These are phyloP conservation scores for Carpinus fangiana DNA, from an alignment of 306 rosid genomes.

Conservation along the genomic window DNA sequence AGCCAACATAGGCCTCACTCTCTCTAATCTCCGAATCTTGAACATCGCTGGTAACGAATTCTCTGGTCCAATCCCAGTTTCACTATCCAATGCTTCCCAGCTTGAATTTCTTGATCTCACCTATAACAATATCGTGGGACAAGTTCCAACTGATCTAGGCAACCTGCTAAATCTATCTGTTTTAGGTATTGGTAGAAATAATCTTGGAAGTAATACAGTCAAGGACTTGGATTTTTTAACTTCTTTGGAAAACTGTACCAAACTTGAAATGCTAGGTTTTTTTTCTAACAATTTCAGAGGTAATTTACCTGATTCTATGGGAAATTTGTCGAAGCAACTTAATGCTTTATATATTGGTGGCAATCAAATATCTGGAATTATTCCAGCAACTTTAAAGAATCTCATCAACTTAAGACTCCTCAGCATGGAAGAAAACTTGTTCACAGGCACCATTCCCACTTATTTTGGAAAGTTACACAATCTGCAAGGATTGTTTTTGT, in stretches of 20 bases:
- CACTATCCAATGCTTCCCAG: constrained; percentile 36
- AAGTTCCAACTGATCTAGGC: constrained; percentile 26
- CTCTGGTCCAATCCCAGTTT: constrained; percentile 36
- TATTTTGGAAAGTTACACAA: constrained; percentile 6
- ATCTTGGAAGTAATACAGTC: constrained; percentile 31
- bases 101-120: background rate
- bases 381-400: constrained; percentile 31
- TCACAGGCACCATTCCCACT: constrained; percentile 23
- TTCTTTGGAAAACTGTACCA: constrained; percentile 32
- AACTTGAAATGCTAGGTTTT: background rate
- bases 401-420: constrained; percentile 9
- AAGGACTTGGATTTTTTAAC: constrained; percentile 32
- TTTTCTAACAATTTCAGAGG: constrained; percentile 36
- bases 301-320: constrained; percentile 24
- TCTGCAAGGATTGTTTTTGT: background rate
- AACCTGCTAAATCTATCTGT: background rate
- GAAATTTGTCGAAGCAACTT: constrained; percentile 39
- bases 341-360: rapidly evolving
- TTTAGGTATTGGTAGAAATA: background rate
- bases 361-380: constrained; percentile 26
- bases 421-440: background rate
- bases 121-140: constrained; percentile 5
- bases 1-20: constrained; percentile 27
- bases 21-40: constrained; percentile 24
- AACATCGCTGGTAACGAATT: constrained; percentile 22